Percentiles rank a stretch among this genome's conserved stretches.
These are phyloP conservation scores for Parasarocladium wereldwijsianum DNA, from an alignment of 2,329 filamentous ascomycete genomes.

Conservation along the genomic window DNA sequence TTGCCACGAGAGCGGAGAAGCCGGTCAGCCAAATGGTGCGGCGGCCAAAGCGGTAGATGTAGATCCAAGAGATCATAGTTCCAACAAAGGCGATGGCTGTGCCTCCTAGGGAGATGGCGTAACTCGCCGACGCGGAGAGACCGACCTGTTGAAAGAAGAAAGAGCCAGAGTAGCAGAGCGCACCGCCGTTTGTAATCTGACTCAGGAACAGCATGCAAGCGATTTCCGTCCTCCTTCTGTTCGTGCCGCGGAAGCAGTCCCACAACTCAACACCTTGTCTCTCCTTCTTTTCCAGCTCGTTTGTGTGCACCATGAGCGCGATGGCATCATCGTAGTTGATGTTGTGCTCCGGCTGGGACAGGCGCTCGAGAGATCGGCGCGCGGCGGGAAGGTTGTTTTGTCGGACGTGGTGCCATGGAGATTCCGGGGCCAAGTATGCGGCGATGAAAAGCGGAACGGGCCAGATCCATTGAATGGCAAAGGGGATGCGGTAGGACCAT, in stretches of 20 bases:
- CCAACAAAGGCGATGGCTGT: slow-evolving; percentile 28
- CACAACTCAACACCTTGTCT: slow-evolving; percentile 22
- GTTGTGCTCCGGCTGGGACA: slow-evolving; percentile 16
- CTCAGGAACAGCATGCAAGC: slow-evolving; percentile 24
- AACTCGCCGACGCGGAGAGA: slow-evolving; percentile 20
- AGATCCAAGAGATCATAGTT: slow-evolving; percentile 26
- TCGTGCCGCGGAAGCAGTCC: slow-evolving; percentile 32
- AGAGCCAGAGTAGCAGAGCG: slow-evolving; percentile 24
- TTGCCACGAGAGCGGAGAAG: slow-evolving; percentile 18
- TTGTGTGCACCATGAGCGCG: slow-evolving; percentile 27
- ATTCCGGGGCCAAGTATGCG: slow-evolving; percentile 19
- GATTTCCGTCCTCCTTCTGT: slow-evolving; percentile 30
- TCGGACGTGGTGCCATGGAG: slow-evolving; percentile 22
- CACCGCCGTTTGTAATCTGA: slow-evolving; percentile 25
- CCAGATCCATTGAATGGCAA: slow-evolving; percentile 26
- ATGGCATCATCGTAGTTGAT: slow-evolving; percentile 21
- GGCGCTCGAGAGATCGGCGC: slow-evolving; percentile 15
- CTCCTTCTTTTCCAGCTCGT: slow-evolving; percentile 28
- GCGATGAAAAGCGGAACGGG: slow-evolving; percentile 18
- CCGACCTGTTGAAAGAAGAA: slow-evolving; percentile 33
- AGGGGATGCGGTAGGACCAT: slow-evolving; percentile 25
- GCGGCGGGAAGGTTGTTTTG: slow-evolving; percentile 16
- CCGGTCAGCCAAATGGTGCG: slow-evolving; percentile 26
- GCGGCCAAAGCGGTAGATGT: slow-evolving; percentile 25
- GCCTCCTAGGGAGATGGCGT: slow-evolving; percentile 25